Percentiles rank a stretch among this genome's conserved stretches.
Evolutionary conservation across 331 rosid genomes (phyloP).

Genomic region (Pyracantha coccinea): DNA sequence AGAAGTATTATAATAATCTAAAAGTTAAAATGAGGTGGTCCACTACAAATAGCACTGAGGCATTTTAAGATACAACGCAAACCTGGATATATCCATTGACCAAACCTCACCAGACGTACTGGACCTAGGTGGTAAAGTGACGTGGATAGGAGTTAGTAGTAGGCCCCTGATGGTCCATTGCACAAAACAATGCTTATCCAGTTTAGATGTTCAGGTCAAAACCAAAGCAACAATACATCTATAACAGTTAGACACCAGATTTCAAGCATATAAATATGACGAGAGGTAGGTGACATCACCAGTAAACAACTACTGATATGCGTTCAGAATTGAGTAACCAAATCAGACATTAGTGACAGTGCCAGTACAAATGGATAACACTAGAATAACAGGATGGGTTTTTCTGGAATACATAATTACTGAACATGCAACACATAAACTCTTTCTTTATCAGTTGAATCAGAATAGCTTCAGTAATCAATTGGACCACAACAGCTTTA

Average conservation of each 20-base stretch:
- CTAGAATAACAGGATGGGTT: not conserved
- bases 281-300: not conserved
- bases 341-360: not conserved
- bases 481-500: not conserved
- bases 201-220: not conserved
- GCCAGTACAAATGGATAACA: not conserved
- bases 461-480: not conserved
- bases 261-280: not conserved
- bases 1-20: no score
- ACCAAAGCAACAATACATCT: not conserved
- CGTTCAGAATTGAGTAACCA: not conserved
- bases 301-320: not conserved
- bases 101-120: no score
- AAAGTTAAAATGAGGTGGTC: no score
- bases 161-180: no score
- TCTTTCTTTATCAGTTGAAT: not conserved
- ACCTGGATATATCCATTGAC: no score
- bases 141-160: no score
- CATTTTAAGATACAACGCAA: no score
- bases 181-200: not conserved
- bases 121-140: no score
- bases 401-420: not conserved
- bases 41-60: no score
- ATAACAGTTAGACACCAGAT: not conserved
- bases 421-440: not conserved